Evolutionary conservation across 352 stramenopile species (phyloP), one percentile per base, ranked within the genome.

Genomic region (Phytophthora capsici): DNA sequence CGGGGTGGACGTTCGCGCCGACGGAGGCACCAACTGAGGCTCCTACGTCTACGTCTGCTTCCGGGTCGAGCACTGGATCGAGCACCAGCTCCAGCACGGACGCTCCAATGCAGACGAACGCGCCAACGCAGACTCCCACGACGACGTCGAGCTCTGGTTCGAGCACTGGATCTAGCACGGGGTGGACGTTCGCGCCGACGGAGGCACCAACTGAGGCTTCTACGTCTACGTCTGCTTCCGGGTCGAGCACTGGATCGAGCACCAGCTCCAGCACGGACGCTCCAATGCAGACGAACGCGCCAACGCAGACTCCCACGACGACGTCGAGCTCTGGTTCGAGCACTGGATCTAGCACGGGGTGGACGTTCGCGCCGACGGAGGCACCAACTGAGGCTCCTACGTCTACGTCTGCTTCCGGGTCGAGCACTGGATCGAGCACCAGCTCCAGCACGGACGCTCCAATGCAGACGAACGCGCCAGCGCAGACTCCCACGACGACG

Each of bases 21-120:
- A 58, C 34, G 6, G 25, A 52, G 38, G 38, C 50, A 37, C 51
- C 40, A 26, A 58, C 34, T 3, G 25, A 52, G 38, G 20, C 16
- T 22, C 47, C 58, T 26, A 60, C 58, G 19, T 26, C 48, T 46
- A n/a, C 38, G 12, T 63, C 44, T 23, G 41, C 17, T 37, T 54
- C 48, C 28, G 40, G 30, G 6, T 47, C 48, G 6, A 54, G 30
- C 30, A 46, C 49, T 53, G 57, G 44, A 30, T 48, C 41, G 9
- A 30, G 19, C 19, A 14, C 17, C 9, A 4, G 26, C 25, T 23
- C 3, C 28, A 34, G 28, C 28, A 34, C 28, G 28, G 28, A 34
- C 10, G 28, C 28, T 34, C 28, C 28, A 34, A 4, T 13, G 28
- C 9, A 3, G 22, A 65, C 34, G 45, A 50, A 57, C 20, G 44